These are phyloP conservation scores for Albatrellus ellisii DNA, from an alignment of 768 basidiomycete species.

Conservation along the genomic window DNA sequence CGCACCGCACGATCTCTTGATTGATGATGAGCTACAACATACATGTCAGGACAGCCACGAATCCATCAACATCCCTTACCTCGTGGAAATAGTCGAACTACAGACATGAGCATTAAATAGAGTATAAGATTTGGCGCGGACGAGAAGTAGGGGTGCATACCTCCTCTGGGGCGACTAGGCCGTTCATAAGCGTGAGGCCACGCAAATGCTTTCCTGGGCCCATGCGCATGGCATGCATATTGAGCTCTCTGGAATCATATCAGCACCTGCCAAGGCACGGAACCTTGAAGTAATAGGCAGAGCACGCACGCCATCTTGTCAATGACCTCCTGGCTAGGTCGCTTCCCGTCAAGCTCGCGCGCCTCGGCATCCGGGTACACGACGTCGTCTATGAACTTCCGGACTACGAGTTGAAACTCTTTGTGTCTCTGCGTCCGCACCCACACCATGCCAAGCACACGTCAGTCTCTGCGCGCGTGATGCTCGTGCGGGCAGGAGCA, in stretches of 20 bases:
- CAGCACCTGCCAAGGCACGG: too few species aligned
- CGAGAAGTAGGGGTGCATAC: conserved; percentile 21
- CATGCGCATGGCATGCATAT: conserved; percentile 82
- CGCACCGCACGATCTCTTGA: conserved; percentile 62
- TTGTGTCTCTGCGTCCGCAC: conserved; percentile 38
- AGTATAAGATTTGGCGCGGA: background rate
- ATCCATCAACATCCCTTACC: conserved; percentile 17
- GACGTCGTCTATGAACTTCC: conserved; percentile 56
- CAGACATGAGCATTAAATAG: background rate
- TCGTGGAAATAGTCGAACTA: conserved; percentile 85
- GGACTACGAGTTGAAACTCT: conserved; percentile 43
- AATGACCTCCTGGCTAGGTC: conserved; percentile 62
- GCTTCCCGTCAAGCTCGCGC: conserved; percentile 85
- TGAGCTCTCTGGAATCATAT: conserved; percentile 32
- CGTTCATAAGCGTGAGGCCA: conserved; percentile 64
- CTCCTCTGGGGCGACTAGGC: conserved; percentile 65
- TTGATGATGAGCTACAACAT: conserved; percentile 50
- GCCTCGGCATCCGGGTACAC: conserved; percentile 37
- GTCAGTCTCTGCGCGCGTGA: background rate
- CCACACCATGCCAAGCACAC: background rate
- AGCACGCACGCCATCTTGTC: conserved; percentile 64
- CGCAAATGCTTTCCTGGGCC: conserved; percentile 84
- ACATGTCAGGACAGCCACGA: background rate
- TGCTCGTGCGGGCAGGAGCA: background rate
- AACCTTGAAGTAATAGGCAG: background rate